A percentile compares a stretch with the other conserved stretches of the same genome.
These are phyloP conservation scores for Dipteronia dyeriana DNA, from an alignment of 345 rosid genomes.

Conservation along the genomic window DNA sequence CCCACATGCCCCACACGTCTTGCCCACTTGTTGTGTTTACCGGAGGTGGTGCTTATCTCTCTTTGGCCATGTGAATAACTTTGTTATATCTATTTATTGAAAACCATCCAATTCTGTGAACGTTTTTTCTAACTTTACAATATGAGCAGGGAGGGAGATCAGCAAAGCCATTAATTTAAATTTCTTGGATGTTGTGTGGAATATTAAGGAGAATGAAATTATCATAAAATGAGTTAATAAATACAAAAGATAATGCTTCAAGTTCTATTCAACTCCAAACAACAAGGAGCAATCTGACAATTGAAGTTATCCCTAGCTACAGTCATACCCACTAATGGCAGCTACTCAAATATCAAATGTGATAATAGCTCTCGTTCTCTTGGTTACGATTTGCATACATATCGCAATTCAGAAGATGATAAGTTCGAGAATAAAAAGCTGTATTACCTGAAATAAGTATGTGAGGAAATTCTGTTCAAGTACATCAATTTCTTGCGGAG, in stretches of 20 bases:
- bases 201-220: not conserved
- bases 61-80: not conserved
- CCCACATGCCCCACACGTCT: not conserved
- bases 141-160: not conserved
- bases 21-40: not conserved
- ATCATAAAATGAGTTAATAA: too few relatives aligned
- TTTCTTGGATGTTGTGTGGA: not conserved
- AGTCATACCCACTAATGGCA: not conserved
- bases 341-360: not conserved
- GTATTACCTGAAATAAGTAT: constrained; percentile 79
- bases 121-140: not conserved
- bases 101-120: not conserved
- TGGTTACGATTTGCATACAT: not conserved
- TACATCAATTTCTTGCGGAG: constrained; percentile 62
- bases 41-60: not conserved
- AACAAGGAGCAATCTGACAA: not conserved
- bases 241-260: not conserved
- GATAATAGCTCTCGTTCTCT: not conserved
- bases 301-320: not conserved
- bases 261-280: too few relatives aligned
- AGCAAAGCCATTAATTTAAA: not conserved
- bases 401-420: not conserved
- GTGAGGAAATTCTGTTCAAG: constrained; percentile 90
- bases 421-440: not conserved
- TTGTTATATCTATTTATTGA: not conserved